Evolutionary conservation across 176 grass and related monocot species (phyloP).

Genomic region (Dendrocalamus sinicus): DNA sequence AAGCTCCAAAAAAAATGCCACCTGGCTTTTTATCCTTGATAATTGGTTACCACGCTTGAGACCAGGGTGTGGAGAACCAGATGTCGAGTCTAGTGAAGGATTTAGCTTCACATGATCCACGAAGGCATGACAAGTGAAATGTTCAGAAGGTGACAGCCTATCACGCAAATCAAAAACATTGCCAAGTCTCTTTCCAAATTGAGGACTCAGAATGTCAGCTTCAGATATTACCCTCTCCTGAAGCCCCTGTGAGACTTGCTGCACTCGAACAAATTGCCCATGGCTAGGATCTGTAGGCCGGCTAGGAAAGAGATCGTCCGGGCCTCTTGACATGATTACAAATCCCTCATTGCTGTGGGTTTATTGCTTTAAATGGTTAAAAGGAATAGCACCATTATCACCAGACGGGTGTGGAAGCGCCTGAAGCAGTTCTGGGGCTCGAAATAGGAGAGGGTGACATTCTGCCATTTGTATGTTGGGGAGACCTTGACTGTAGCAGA

Average conservation of each 20-base stretch:
- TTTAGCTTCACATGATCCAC: conserved; percentile 64
- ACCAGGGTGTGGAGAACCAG: conserved; percentile 51
- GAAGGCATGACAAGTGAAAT: conserved; percentile 55
- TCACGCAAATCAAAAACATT: conserved; percentile 78
- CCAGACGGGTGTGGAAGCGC: conserved; percentile 89
- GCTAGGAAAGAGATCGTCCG: conserved; percentile 43
- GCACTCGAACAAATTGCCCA: conserved; percentile 50
- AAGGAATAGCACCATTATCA: conserved; percentile 78
- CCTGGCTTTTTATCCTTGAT: conserved; percentile 34
- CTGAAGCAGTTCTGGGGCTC: conserved; percentile 92
- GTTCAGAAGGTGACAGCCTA: conserved; percentile 66
- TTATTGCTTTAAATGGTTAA: conserved; percentile 70
- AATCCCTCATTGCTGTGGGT: conserved; percentile 72
- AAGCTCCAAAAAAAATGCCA: conserved; percentile 47
- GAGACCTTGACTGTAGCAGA: conserved; percentile 80
- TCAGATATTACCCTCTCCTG: conserved; percentile 73
- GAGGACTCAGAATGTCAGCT: conserved; percentile 77
- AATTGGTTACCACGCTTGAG: conserved; percentile 48
- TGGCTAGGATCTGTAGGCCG: conserved; percentile 34
- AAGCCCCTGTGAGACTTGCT: conserved; percentile 67
- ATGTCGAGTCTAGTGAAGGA: conserved; percentile 70
- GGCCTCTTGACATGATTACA: conserved; percentile 48
- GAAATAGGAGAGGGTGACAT: conserved; percentile 96
- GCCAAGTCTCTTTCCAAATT: conserved; percentile 79
- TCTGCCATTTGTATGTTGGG: conserved; percentile 72